phyloP scores from a whole-genome alignment of 139 green algal species.

The Tetradesmus obliquus region DNA sequence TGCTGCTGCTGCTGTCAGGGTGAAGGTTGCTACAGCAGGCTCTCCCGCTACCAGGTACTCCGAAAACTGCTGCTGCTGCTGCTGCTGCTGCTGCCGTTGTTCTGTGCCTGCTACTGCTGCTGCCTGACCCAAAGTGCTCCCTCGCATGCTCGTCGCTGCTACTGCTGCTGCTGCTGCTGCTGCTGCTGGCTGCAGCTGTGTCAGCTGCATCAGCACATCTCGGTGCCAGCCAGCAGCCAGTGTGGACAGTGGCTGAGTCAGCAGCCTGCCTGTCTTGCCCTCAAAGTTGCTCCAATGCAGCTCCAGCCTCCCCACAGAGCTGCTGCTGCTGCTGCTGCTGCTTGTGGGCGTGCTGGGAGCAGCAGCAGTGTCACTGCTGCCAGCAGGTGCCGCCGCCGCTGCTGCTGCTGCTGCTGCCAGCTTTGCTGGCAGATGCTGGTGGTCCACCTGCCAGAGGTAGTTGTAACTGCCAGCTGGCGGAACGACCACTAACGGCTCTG shows the following conservation, averaged over 20 bases:
- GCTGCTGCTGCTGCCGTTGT: neutral
- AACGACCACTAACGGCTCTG: neutral
- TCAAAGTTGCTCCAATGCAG: constrained; percentile 20
- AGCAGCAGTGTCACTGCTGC: neutral
- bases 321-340: constrained; percentile 31
- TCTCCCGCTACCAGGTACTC: neutral
- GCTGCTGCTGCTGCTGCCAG: constrained; percentile 25
- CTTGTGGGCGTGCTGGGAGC: neutral
- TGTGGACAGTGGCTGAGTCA: constrained; percentile 41
- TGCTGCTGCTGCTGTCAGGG: constrained; percentile 27
- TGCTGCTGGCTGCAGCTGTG: neutral
- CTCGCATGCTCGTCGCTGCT: neutral
- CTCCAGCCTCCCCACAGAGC: constrained; percentile 20
- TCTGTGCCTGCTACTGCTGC: neutral
- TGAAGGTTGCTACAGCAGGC: neutral
- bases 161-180: constrained; percentile 32
- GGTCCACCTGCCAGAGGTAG: constrained; percentile 34
- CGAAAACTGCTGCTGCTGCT: neutral
- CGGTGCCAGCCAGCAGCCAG: neutral
- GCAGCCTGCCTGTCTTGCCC: constrained; percentile 19
- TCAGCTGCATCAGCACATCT: constrained; percentile 35
- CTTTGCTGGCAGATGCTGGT: constrained; percentile 1
- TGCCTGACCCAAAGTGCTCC: neutral
- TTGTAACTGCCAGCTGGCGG: constrained; percentile 21
- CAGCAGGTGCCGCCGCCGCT: neutral